Evolutionary conservation across 2,329 filamentous ascomycete species (phyloP), one percentile per base, ranked within the genome.

Genomic region (Mycosphaerella sp.): DNA sequence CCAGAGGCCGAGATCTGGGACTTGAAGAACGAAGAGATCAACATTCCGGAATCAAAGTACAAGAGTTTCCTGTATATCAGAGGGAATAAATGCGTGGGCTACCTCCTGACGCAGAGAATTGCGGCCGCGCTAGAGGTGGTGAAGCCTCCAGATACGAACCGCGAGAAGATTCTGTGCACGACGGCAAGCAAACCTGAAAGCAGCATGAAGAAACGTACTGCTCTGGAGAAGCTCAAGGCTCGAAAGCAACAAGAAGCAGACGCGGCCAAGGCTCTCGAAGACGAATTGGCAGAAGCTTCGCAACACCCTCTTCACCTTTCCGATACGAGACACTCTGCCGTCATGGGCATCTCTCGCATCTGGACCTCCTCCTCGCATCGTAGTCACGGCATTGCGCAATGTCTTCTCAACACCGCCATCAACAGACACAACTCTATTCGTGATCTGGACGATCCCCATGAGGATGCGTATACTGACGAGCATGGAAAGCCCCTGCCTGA

Each of bases 281-380:
- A 58, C 14, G 55, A 59, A 8, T 51, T 56, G 34, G 48, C 55
- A 12, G 17, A 57, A 46, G 53, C 57, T 8, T 49, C 53, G 6
- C 41, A 48, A 38, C 57, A 61, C 32, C 60, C 64, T 0, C 48
- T 69, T 2, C 44, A 60, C 17, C 52, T 67, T 26, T 63, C 64
- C 5, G 40, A 51, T 10, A 49, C 49, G 4, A 38, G 36, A 2
- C 45, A 51, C 26, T 69, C 74, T 2, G 80, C 78, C 2, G 72
- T 79, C n/a, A 73, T 85, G 51, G 81, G 82, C 14, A 77, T 86
- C 26, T 83, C 82, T 23, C 76, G 83, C 31, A 82, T 86, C 60
- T 86, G 83, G 83, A 82, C 80, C 0, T 81, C 79, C 6, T 76
- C 73, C 5, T 73, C 75, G 1, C 78, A 80, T 55, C 75, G 82